Evolutionary conservation across 2,329 filamentous ascomycete genomes (phyloP).

Genomic region (Aureobasidium sp.): DNA sequence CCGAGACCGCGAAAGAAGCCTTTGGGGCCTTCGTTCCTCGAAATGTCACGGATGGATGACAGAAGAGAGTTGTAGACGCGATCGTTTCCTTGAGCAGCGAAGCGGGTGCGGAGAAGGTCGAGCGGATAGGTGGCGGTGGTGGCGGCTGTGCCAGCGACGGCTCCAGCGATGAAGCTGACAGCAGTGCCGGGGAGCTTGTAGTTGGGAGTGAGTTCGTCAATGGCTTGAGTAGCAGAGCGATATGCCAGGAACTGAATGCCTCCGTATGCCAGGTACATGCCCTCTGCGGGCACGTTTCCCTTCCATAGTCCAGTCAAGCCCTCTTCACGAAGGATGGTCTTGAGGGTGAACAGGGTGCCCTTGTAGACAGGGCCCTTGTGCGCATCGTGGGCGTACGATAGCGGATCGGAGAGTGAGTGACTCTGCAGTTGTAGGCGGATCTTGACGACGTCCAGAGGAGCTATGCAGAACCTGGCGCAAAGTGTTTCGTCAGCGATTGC

Average conservation of each 20-base stretch:
- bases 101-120: constrained; percentile 85
- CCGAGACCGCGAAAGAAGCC: constrained; percentile 86
- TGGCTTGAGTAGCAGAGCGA: constrained; percentile 59
- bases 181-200: constrained; percentile 52
- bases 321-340: constrained; percentile 62
- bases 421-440: constrained; percentile 93
- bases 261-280: constrained; percentile 87
- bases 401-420: constrained; percentile 69
- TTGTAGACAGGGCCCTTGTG: constrained; percentile 49
- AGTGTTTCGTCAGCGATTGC: constrained; percentile 3
- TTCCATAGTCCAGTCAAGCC: constrained; percentile 88
- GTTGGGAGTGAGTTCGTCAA: constrained; percentile 45
- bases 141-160: constrained; percentile 69
- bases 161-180: constrained; percentile 77
- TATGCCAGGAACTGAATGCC: constrained; percentile 86
- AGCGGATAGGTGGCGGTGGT: constrained; percentile 85
- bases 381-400: constrained; percentile 40
- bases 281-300: constrained; percentile 90
- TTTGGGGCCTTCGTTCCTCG: constrained; percentile 58
- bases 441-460: constrained; percentile 94
- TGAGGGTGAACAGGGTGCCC: constrained; percentile 65
- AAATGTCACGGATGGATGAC: constrained; percentile 63
- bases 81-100: constrained; percentile 83
- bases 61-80: constrained; percentile 68
- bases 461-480: constrained; percentile 67